Percentiles rank a stretch among this genome's conserved stretches.
These are phyloP conservation scores for Galerina sulciceps DNA, from an alignment of 768 basidiomycete species.

Conservation along the genomic window DNA sequence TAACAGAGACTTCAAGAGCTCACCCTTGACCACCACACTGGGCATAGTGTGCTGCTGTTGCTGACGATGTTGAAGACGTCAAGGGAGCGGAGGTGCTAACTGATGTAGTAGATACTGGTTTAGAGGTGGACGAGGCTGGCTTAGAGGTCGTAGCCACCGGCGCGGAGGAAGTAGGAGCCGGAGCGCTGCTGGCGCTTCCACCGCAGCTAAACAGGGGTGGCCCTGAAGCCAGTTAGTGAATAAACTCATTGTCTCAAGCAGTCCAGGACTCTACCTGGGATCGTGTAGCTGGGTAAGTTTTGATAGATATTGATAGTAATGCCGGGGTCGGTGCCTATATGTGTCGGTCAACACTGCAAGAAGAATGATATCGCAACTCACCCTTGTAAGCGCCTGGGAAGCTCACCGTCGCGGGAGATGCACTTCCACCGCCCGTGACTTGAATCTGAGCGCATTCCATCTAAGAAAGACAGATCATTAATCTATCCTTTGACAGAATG, in stretches of 20 bases:
- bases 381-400: slow-evolving; percentile 53
- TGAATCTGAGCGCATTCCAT: slow-evolving; percentile 51
- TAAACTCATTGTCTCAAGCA: neutral
- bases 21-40: slow-evolving; percentile 48
- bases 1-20: slow-evolving; percentile 2
- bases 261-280: slow-evolving; percentile 34
- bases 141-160: neutral
- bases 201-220: slow-evolving; percentile 43
- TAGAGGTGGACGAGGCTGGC: neutral
- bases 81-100: neutral
- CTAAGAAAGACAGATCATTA: slow-evolving; percentile 20
- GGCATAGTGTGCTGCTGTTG: slow-evolving; percentile 43
- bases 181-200: slow-evolving; percentile 19
- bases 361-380: slow-evolving; percentile 7
- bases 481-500: neutral
- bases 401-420: slow-evolving; percentile 45
- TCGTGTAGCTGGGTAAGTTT: slow-evolving; percentile 39
- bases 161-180: neutral
- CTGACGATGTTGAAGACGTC: slow-evolving; percentile 21
- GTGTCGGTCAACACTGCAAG: neutral
- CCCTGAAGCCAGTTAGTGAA: slow-evolving; percentile 22
- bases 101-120: neutral
- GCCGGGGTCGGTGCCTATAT: slow-evolving; percentile 44
- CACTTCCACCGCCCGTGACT: slow-evolving; percentile 48
- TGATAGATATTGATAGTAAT: slow-evolving; percentile 50